These are phyloP conservation scores for Amphibolis antarctica DNA, from an alignment of 106 monocot genomes.

Conservation along the genomic window DNA sequence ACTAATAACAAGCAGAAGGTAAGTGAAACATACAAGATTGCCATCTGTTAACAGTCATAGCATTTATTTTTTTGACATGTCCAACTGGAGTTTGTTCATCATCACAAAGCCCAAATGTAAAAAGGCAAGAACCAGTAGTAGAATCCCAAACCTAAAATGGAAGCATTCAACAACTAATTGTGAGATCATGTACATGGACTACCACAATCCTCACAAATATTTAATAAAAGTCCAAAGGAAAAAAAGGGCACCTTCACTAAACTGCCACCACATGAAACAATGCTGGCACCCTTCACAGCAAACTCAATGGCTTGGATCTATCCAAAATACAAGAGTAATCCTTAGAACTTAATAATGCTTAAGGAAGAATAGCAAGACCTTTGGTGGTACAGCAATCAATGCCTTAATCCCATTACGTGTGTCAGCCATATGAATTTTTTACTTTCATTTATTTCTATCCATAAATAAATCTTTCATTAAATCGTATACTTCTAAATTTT, in stretches of 20 bases:
- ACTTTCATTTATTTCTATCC: too few species aligned
- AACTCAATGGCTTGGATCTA: constrained; percentile 82
- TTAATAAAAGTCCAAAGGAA: background rate
- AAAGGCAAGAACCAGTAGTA: constrained; percentile 87
- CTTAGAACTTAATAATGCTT: background rate
- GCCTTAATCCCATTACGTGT: too few species aligned
- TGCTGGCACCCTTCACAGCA: constrained; percentile 77
- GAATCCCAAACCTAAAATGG: constrained; percentile 74
- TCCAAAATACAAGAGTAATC: background rate
- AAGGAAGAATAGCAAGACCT: background rate
- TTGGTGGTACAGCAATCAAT: too few species aligned
- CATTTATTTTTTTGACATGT: constrained; percentile 61
- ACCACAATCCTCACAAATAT: background rate
- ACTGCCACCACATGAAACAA: constrained; percentile 80
- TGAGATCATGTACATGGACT: background rate
- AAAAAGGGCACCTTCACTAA: constrained; percentile 45
- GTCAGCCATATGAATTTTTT: too few species aligned
- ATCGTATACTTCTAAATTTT: too few species aligned
- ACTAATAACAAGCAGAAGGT: background rate
- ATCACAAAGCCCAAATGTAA: constrained; percentile 42
- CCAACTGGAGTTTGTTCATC: constrained; percentile 40
- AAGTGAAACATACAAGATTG: constrained; percentile 53
- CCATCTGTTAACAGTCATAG: constrained; percentile 80
- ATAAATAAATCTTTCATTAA: too few species aligned
- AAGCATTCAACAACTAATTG: background rate